Evolutionary conservation across 345 rosid species (phyloP), one percentile per base, ranked within the genome.

Genomic region (Gossypium bickii): DNA sequence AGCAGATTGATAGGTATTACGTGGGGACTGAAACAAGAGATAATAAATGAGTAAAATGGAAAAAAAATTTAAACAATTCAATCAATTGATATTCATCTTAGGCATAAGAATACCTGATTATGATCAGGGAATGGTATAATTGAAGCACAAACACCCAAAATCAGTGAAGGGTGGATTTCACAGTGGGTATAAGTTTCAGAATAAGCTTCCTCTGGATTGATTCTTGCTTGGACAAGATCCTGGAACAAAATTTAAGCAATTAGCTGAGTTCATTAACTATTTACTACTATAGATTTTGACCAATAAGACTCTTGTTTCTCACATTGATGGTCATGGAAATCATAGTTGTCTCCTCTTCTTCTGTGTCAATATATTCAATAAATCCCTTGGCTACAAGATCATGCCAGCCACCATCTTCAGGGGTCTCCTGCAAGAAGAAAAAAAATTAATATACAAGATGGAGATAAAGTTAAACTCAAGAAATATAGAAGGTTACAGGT

Each of bases 121-220:
- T 95, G 99, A 78, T 95, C 99, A 43, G 99, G 99, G 82, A 95
- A 95, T 41, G 99, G 99, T 83, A 95, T 95, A 73, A 95, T 95
- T 64, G 99, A 95, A 75, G 99, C 98, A 76, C 99, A 95, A 61
- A 93, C 98, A 41, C 99, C 99, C 78, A 95, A 81, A 81, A 95
- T 95, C 79, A 95, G 78, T 59, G 99, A 95, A 5, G 99, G 99
- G 78, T 95, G 99, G 84, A 95, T 93, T 80, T 95, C 99, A 83
- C 99, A 95, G 77, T 95, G 99, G 24, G 99, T 95, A 77, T 95
- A 95, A 70, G 92, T 91, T 57, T 82, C 94, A 53, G 94, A 81
- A 83, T 91, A 92, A 63, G 98, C 97, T 76, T 94, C 98, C 16
- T 82, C 87, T 0, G 90, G 93, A 67, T 85, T 82, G 70, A 86